These are phyloP conservation scores for Ceratobasidium sp. DNA, from an alignment of 1,284 basidiomycete genomes.

Conservation along the genomic window DNA sequence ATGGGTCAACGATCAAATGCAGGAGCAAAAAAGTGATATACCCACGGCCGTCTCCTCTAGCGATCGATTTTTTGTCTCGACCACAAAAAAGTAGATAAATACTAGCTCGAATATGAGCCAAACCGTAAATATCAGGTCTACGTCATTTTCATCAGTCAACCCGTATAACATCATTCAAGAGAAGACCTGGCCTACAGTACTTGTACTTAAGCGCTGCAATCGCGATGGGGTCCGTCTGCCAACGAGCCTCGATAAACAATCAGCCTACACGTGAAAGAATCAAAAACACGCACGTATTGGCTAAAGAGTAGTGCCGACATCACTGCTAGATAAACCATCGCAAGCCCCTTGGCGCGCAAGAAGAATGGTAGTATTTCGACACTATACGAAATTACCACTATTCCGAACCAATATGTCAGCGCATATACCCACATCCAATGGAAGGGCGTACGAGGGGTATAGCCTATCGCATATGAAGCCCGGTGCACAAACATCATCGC, in stretches of 20 bases:
- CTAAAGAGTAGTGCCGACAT: constrained; percentile 68
- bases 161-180: background rate
- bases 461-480: constrained; percentile 69
- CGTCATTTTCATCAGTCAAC: background rate
- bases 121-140: constrained; percentile 61
- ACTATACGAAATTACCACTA: constrained; percentile 64
- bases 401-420: background rate
- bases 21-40: background rate
- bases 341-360: constrained; percentile 77
- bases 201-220: constrained; percentile 28
- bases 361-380: constrained; percentile 77
- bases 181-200: constrained; percentile 25
- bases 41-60: constrained; percentile 69
- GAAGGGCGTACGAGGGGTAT: constrained; percentile 62
- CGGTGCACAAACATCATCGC: constrained; percentile 64
- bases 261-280: background rate
- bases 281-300: constrained; percentile 60
- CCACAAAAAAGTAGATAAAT: constrained; percentile 74
- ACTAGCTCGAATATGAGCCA: constrained; percentile 75
- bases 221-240: constrained; percentile 29
- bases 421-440: constrained; percentile 20
- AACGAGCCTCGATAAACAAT: background rate
- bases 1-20: too few relatives aligned
- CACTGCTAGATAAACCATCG: constrained; percentile 67
- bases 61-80: constrained; percentile 59